Percentiles rank a stretch among this genome's conserved stretches.
These are phyloP conservation scores for Globisporangium cederbergense DNA, from an alignment of 352 stramenopile genomes.

Conservation along the genomic window DNA sequence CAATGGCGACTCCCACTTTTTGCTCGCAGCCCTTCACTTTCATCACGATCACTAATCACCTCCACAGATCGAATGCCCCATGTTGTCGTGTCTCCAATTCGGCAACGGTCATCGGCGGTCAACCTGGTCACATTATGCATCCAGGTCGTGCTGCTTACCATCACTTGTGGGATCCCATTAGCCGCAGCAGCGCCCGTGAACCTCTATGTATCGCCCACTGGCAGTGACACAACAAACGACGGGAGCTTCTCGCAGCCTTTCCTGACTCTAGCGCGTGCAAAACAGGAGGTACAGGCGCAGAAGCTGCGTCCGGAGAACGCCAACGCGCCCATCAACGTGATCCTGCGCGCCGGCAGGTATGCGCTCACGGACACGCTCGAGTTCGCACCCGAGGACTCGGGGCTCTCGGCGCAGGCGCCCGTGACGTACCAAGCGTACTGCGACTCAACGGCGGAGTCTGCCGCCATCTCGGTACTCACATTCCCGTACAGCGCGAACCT, in stretches of 20 bases:
- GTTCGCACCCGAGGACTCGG: constrained; percentile 42
- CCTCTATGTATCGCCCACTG: constrained; percentile 49
- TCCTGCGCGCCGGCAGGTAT: constrained; percentile 53
- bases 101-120: background rate
- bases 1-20: background rate
- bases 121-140: background rate
- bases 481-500: constrained; percentile 49
- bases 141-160: background rate
- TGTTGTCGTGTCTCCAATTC: background rate
- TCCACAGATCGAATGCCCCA: background rate
- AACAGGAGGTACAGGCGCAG: constrained; percentile 31
- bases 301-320: constrained; percentile 24
- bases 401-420: constrained; percentile 18
- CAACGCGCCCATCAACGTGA: constrained; percentile 47
- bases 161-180: background rate
- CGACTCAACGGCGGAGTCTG: constrained; percentile 29
- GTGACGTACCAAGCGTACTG: constrained; percentile 78
- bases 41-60: background rate
- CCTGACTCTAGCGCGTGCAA: constrained; percentile 41
- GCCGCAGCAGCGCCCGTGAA: background rate
- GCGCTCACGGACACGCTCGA: constrained; percentile 51
- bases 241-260: constrained; percentile 53
- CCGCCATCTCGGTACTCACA: constrained; percentile 26
- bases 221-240: constrained; percentile 33
- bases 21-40: background rate